Evolutionary conservation across 75 land plant genomes (phyloP), one percentile per base, ranked within the genome.

Genomic region (Gnetum montanum): DNA sequence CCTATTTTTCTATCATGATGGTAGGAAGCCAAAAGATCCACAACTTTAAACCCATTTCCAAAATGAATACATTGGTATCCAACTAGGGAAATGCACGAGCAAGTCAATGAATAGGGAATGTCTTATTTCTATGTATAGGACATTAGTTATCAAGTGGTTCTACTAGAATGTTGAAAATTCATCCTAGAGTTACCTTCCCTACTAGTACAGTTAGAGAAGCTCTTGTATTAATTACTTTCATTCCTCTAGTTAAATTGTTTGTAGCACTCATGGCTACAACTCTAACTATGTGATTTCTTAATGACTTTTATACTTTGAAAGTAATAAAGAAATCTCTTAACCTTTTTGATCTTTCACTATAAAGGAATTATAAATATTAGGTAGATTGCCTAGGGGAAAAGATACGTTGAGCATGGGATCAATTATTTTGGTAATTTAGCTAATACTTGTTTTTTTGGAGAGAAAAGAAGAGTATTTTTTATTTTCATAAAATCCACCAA

Each of bases 211-310:
- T 36, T 13, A 36, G 49, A 49, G 65, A 43, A 38, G 59, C 59
- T 61, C 43, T 22, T 19, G 26, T 69, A 55, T 61, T 46, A 29
- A 69, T 55, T 30, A 68, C 71, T 46, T 45, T 27, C 71, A 61
- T 68, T 61, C 58, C 43, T 55, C 59, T 60, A 58, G 54, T 54
- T 33, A 59, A 54, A 49, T 61, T 49, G 50, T 63, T 47, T 46
- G 16, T 54, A 31, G 57, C 56, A 67, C 37, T 60, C 57, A 60
- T 44, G 29, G 37, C 43, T 47, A 53, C 41, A 68, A 8, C 59
- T 68, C 44, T 53, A 54, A 60, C 58, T 46, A 34, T 54, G 36
- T 47, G 36, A 47, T 58, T 58, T 65, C 68, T 49, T 46, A 65
- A 52, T 3, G 53, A 38, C 20, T 62, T 15, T 52, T 53, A 15